Base-by-base conservation (phyloP, 371 early-diverging fungal genomes). In the Mortierella polycephala region DNA sequence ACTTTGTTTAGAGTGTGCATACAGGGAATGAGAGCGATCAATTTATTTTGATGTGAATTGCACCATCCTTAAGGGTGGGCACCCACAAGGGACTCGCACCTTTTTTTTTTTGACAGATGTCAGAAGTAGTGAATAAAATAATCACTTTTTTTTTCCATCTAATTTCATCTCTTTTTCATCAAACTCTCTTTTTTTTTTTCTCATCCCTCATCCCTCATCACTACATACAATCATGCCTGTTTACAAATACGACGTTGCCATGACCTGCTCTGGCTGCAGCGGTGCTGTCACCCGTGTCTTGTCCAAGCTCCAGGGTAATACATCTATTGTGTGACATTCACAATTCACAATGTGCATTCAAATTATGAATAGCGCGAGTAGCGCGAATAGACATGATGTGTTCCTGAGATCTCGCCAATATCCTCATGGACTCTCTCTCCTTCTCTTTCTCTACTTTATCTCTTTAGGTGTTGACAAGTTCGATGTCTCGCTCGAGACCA, bases 191-290 rank as follows among this genome's bases (percentile, higher is more conserved):
- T 10, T 10, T 56, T 12, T 7, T 45, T 39, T 44, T 55, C 21
- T 7, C 30, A 3, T 47, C 47, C 60, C 30, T 30, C 30, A 30
- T 30, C 30, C 30, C 30, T 30, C 30, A 30, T 30, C 1, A 30
- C 30, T 4, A 30, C 30, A 30, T 30, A 51, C 13, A 21, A 8
- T 47, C 16, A 21, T 10, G 54, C 64, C 71, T 72, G 60, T 61
- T 20, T 92, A 92, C 88, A 89, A 76, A 42, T 95, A 87, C 87
- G 90, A 89, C 57, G 96, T 96, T 69, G 89, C 77, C 73, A 96
- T 96, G 96, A 83, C 91, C 81, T 96, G 96, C 87, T 69, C 83
- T 58, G 96, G 96, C 50, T 96, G 96, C 85, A 87, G 88, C 45
- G 87, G 87, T 69, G 94, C 95, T 47, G 94, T 96, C 41, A 86